A percentile compares a stretch with the other conserved stretches of the same genome.
These are phyloP conservation scores for Zizania palustris DNA, from an alignment of 202 grass and related monocot species.

Conservation along the genomic window DNA sequence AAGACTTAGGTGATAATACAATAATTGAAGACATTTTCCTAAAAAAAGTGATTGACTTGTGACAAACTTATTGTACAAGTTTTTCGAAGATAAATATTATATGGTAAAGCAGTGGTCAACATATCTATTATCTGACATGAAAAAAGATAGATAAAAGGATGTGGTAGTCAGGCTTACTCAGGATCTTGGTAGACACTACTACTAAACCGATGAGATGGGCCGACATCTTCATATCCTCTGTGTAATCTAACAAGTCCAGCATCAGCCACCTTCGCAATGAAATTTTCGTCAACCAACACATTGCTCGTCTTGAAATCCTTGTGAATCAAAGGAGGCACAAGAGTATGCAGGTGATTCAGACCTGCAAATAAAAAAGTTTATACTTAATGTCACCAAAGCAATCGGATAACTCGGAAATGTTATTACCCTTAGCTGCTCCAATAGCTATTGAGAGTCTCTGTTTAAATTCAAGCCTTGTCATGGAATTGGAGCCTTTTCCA, in stretches of 20 bases:
- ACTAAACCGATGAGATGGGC: constrained; percentile 57
- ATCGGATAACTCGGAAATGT: constrained; percentile 9
- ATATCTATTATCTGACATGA: constrained; percentile 20
- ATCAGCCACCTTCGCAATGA: constrained; percentile 95
- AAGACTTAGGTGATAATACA: constrained; percentile 12
- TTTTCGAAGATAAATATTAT: constrained; percentile 9
- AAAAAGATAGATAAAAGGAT: constrained; percentile 20
- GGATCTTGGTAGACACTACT: constrained; percentile 69
- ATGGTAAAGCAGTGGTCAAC: not conserved
- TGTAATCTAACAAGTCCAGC: constrained; percentile 69
- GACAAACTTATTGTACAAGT: constrained; percentile 12
- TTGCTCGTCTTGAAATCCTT: constrained; percentile 88
- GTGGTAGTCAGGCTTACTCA: constrained; percentile 53
- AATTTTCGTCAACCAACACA: constrained; percentile 95
- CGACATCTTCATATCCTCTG: constrained; percentile 50
- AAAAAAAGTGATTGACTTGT: not conserved
- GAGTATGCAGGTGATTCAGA: constrained; percentile 65
- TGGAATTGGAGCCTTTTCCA: constrained; percentile 50
- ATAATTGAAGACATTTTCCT: not conserved
- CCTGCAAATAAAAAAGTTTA: constrained; percentile 50
- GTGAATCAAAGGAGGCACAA: constrained; percentile 74
- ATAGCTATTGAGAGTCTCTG: constrained; percentile 89
- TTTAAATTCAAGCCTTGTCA: constrained; percentile 85
- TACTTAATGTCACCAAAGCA: not conserved
- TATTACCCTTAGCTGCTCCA: constrained; percentile 87